Percentiles rank a stretch among this genome's conserved stretches.
Conservation (phyloP, 305 asterid genomes). For the Ilex paraguariensis region DNA sequence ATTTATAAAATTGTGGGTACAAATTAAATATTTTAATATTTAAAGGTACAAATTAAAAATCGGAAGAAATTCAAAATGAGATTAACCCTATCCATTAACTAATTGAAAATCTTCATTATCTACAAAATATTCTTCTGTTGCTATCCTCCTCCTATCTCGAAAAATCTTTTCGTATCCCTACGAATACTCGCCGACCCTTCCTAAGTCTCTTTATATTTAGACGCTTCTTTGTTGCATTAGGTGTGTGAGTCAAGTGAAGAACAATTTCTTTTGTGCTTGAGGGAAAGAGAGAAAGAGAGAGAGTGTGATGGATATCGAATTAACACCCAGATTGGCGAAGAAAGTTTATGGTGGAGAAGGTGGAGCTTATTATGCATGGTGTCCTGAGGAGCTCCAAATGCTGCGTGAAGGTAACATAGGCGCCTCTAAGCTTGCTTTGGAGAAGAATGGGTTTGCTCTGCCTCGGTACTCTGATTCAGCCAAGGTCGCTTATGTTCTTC, state of each 20-base stretch:
- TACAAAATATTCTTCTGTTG: too few relatives aligned
- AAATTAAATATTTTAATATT: too few relatives aligned
- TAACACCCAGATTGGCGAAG: constrained; percentile 65
- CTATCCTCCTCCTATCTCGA: too few relatives aligned
- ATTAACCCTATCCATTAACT: too few relatives aligned
- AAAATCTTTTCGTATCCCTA: too few relatives aligned
- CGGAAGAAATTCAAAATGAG: too few relatives aligned
- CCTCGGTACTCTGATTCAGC: constrained; percentile 89
- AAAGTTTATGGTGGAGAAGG: constrained; percentile 74
- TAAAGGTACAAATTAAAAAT: too few relatives aligned
- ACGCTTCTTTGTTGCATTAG: background rate
- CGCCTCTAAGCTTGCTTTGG: constrained; percentile 74
- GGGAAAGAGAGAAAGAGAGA: background rate
- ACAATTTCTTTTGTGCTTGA: too few relatives aligned
- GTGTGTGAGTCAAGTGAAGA: background rate
- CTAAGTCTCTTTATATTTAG: too few relatives aligned
- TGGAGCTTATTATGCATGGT: constrained; percentile 79
- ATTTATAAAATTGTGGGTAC: too few relatives aligned
- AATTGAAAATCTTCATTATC: too few relatives aligned
- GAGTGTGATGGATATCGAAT: constrained; percentile 60
- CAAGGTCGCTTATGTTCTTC: constrained; percentile 87
- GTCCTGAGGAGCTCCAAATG: constrained; percentile 74
- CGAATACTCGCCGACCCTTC: too few relatives aligned
- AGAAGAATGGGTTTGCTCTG: constrained; percentile 65
- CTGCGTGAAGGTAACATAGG: constrained; percentile 78